Evolutionary conservation across 192 early-diverging fungal species (phyloP).

Genomic region (Coemansia pectinata): DNA sequence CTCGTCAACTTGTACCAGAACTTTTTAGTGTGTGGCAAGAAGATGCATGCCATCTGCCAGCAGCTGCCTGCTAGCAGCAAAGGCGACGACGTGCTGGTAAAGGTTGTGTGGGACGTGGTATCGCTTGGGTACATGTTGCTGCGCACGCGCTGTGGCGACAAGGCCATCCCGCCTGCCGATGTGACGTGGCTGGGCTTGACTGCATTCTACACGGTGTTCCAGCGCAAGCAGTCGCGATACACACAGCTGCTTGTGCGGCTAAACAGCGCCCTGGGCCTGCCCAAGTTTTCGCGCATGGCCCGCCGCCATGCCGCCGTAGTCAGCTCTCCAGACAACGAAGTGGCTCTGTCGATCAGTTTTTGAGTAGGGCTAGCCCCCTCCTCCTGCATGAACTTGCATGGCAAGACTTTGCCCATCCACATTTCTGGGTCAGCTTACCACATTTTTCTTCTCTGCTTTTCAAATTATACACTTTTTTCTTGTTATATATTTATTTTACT

Average conservation of each 20-base stretch:
- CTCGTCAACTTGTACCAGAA: constrained; percentile 81
- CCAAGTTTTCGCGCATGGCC: constrained; percentile 11
- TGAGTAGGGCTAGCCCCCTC: neutral
- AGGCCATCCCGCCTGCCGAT: constrained; percentile 18
- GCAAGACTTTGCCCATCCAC: no score
- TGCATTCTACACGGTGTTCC: constrained; percentile 52
- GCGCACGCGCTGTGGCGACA: constrained; percentile 18
- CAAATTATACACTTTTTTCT: neutral
- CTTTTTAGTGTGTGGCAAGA: constrained; percentile 70
- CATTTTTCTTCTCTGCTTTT: neutral
- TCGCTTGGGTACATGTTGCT: constrained; percentile 31
- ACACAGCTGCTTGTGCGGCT: constrained; percentile 24
- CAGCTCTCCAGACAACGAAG: constrained; percentile 25
- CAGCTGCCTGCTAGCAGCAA: constrained; percentile 17
- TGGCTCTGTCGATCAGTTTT: constrained; percentile 28
- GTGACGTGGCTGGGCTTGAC: constrained; percentile 54
- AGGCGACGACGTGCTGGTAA: constrained; percentile 14
- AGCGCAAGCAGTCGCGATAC: constrained; percentile 52
- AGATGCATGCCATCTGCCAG: constrained; percentile 55
- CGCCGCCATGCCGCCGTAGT: constrained; percentile 13
- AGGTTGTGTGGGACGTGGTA: constrained; percentile 19
- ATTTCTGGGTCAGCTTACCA: neutral
- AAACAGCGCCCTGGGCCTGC: constrained; percentile 6
- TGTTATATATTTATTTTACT: neutral
- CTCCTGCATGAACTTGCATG: no score